Conservation (phyloP, 768 basidiomycete genomes). For the Lenzites betulinus region DNA sequence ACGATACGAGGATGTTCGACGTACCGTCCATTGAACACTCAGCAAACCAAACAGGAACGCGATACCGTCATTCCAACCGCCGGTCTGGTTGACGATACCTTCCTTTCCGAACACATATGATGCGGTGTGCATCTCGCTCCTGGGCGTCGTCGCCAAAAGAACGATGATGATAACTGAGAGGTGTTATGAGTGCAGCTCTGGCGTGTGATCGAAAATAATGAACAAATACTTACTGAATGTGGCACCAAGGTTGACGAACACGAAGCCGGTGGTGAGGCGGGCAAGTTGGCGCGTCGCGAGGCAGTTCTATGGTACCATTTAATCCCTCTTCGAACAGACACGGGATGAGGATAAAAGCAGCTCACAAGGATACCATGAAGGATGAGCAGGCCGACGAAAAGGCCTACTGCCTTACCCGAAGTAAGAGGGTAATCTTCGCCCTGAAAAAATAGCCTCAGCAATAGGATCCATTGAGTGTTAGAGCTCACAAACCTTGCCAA, state of each 20-base stretch:
- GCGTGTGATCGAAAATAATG: neutral
- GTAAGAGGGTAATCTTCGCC: constrained; percentile 63
- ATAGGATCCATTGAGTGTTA: constrained; percentile 6
- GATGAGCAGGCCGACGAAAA: constrained; percentile 75
- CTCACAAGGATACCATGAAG: constrained; percentile 72
- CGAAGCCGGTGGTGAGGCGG: constrained; percentile 70
- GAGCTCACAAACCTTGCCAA: constrained; percentile 46
- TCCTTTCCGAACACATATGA: constrained; percentile 76
- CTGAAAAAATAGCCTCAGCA: constrained; percentile 27
- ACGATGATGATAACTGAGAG: constrained; percentile 77
- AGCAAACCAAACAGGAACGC: constrained; percentile 85
- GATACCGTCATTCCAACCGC: constrained; percentile 77
- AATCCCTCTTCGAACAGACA: neutral
- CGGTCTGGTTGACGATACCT: constrained; percentile 78
- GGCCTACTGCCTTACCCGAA: constrained; percentile 71
- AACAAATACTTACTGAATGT: constrained; percentile 36
- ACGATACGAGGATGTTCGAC: constrained; percentile 25
- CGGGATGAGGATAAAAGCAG: neutral
- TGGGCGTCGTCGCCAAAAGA: constrained; percentile 71
- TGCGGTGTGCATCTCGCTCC: constrained; percentile 79
- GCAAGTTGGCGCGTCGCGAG: constrained; percentile 77
- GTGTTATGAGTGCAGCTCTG: neutral
- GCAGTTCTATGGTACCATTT: constrained; percentile 50
- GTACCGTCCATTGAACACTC: constrained; percentile 85
- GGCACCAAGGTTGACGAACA: constrained; percentile 86